These are phyloP conservation scores for Quercus cerris DNA, from an alignment of 306 rosid genomes.

Conservation along the genomic window DNA sequence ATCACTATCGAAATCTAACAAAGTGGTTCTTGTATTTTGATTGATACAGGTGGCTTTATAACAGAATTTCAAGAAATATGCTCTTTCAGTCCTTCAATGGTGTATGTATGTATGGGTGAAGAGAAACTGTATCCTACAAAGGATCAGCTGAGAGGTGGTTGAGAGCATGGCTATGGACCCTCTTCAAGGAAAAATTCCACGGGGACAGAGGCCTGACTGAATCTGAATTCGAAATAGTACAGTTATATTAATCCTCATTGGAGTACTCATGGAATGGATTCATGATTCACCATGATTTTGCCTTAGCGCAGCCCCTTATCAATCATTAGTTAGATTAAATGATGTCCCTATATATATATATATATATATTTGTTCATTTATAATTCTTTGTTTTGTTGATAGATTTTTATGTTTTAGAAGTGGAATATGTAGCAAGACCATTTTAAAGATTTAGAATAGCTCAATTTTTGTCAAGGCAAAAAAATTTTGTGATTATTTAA, in stretches of 20 bases:
- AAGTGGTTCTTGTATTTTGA: neutral
- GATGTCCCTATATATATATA: too few relatives aligned
- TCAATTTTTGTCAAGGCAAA: neutral
- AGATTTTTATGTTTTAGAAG: neutral
- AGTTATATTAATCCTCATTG: neutral
- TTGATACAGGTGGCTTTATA: conserved; percentile 7
- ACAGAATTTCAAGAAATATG: neutral
- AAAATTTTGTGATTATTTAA: neutral
- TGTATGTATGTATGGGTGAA: neutral
- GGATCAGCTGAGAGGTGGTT: neutral
- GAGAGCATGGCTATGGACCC: neutral
- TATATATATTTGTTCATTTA: neutral
- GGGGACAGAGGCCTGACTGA: neutral
- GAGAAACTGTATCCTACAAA: neutral
- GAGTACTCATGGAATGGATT: neutral
- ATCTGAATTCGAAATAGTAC: neutral
- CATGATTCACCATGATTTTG: neutral
- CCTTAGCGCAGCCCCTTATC: neutral
- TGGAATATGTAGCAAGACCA: conserved; percentile 6
- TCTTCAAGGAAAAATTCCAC: neutral
- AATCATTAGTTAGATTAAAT: neutral
- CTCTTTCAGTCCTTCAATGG: neutral
- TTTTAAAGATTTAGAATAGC: neutral
- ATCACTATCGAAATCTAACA: neutral
- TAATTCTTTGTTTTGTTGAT: conserved; percentile 2